Conservation (phyloP, 495 filamentous ascomycete genomes). For the Letharia lupina region DNA sequence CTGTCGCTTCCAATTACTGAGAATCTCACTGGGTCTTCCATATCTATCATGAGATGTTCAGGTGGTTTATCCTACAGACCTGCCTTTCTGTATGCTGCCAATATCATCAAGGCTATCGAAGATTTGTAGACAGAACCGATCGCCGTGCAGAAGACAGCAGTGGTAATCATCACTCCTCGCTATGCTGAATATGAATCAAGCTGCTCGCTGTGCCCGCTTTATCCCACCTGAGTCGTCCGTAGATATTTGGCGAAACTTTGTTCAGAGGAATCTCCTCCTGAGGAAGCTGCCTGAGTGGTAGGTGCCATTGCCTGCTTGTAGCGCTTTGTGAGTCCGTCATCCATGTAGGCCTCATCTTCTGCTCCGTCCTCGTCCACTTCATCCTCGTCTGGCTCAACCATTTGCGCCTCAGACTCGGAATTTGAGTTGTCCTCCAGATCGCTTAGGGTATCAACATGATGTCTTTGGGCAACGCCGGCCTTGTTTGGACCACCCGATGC, state of each 20-base stretch:
- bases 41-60: neutral
- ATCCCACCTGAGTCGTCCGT: constrained; percentile 18
- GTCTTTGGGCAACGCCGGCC: constrained; percentile 29
- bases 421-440: constrained; percentile 44
- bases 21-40: neutral
- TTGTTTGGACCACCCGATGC: constrained; percentile 25
- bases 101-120: neutral
- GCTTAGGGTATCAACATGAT: constrained; percentile 42
- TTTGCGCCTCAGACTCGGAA: constrained; percentile 21
- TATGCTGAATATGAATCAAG: neutral
- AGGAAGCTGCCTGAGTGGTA: constrained; percentile 28
- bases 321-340: constrained; percentile 37
- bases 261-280: constrained; percentile 23
- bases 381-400: constrained; percentile 30
- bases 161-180: constrained; percentile 3
- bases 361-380: constrained; percentile 25
- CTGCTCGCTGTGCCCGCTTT: neutral
- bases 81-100: neutral
- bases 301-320: constrained; percentile 41
- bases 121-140: neutral
- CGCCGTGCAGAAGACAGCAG: neutral
- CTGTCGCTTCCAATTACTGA: neutral
- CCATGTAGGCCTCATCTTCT: constrained; percentile 30
- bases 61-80: neutral
- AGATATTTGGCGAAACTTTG: constrained; percentile 44